Percentiles rank a stretch among this genome's conserved stretches.
phyloP scores from a whole-genome alignment of 2,329 filamentous ascomycete genomes.

The Xylaria hypoxylon region DNA sequence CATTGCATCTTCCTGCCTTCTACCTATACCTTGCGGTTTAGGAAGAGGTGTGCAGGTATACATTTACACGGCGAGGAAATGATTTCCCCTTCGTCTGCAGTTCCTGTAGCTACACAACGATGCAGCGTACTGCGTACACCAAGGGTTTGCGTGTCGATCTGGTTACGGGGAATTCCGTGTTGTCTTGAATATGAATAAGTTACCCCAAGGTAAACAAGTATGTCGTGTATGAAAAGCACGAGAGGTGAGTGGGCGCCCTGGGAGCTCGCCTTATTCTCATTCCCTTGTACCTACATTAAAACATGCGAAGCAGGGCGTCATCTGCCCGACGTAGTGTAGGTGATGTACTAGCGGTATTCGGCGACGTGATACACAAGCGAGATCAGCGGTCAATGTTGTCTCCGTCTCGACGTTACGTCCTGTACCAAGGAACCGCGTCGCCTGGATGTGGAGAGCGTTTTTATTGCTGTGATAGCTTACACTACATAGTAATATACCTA shows the following conservation, averaged over 20 bases:
- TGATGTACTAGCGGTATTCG: slow-evolving; percentile 8
- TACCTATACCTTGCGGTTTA: background rate
- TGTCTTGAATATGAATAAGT: background rate
- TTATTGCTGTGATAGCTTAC: background rate
- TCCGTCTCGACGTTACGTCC: slow-evolving; percentile 6
- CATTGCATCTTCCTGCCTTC: slow-evolving; percentile 5
- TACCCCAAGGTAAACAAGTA: no score
- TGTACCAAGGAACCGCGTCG: slow-evolving; percentile 4
- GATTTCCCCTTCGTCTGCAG: background rate
- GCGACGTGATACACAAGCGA: slow-evolving; percentile 19
- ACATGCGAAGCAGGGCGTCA: slow-evolving; percentile 8
- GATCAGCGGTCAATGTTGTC: slow-evolving; percentile 29
- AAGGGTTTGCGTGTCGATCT: slow-evolving; percentile 6
- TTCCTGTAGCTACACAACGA: background rate
- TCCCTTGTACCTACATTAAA: slow-evolving; percentile 22
- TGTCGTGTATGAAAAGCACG: background rate
- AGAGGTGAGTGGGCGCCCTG: background rate
- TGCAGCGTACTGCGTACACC: no score
- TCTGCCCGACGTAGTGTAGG: slow-evolving; percentile 3
- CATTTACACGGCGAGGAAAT: background rate
- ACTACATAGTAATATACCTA: no score
- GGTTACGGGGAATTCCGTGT: slow-evolving; percentile 4
- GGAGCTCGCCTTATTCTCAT: background rate
- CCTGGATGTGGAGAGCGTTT: slow-evolving; percentile 1
- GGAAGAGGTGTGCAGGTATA: background rate